Base-by-base conservation (phyloP, 257 asterid species). In the Scutellaria galericulata region DNA sequence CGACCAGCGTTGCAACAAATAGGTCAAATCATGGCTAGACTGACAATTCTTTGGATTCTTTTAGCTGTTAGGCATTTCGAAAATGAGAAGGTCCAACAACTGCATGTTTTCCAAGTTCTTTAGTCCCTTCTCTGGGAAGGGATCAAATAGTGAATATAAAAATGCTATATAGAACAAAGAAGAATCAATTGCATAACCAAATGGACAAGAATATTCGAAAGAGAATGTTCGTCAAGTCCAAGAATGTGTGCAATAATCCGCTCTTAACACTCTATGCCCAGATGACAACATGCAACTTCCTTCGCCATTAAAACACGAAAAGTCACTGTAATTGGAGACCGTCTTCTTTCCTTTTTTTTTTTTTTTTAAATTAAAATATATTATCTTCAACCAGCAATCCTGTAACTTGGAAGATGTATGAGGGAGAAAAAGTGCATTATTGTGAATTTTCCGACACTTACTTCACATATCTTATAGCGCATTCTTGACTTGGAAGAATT, bases 401-500 rank as follows among this genome's bases (percentile, higher is more conserved):
- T 37, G 41, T 46, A 41, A 60, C 39, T 15, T 54, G n/a, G 46
- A 41, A 15, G 72, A 44, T 24, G 68, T 3, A 24, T 44, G 35
- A n/a, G 37, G 20, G 14, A 39, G 76, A 14, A 15, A 58, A 64
- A 11, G 68, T 56, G 62, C 35, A 7, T 50, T 1, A 20, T 10
- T 4, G 58, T 47, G 61, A 20, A 46, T 57, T 78, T 66, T 76
- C 41, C 13, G 41, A 27, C 41, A 47, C 61, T 48, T 47, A 27
- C 54, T 71, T 66, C 4, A 5, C 74, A 62, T 78, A 48, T 54
- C 78, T 77, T 75, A 94, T 57, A 95, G 92, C 22, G 96, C 99
- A 78, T 87, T 95, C 75, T 90, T 92, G 66, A 90, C 91, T 81
- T 90, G 80, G 54, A 95, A 90, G 83, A 86, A 92, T 71, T 82